A percentile compares a stretch with the other conserved stretches of the same genome.
phyloP scores from a whole-genome alignment of 495 filamentous ascomycete species.

The Coniosporium apollinis region DNA sequence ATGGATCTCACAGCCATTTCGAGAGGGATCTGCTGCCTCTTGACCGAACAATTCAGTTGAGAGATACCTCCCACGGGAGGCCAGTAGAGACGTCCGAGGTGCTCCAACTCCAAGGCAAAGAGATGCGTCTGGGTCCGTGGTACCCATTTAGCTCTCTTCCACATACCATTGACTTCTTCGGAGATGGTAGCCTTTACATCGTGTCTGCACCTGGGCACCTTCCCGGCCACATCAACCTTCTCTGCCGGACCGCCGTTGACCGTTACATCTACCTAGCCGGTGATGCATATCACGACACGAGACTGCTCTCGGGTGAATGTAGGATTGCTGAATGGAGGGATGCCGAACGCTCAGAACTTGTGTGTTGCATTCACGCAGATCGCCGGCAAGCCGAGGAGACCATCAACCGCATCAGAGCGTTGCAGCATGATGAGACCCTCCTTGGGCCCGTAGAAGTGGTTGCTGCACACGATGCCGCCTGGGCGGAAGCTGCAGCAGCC shows the following conservation, averaged over 20 bases:
- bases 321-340: conserved; percentile 20
- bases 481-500: no score
- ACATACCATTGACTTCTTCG: conserved; percentile 16
- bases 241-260: conserved; percentile 15
- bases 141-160: conserved; percentile 18
- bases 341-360: conserved; percentile 11
- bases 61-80: neutral
- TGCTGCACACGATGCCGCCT: conserved; percentile 21
- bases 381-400: conserved; percentile 14
- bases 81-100: neutral
- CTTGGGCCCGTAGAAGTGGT: conserved; percentile 19
- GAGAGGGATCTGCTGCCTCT: conserved; percentile 17
- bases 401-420: conserved; percentile 13
- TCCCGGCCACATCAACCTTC: conserved; percentile 20
- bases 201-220: conserved; percentile 22
- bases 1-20: conserved; percentile 20
- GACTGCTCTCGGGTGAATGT: conserved; percentile 20
- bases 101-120: no score
- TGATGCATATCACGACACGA: conserved; percentile 22
- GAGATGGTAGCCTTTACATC: conserved; percentile 20
- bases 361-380: conserved; percentile 23
- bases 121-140: no score
- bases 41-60: conserved; percentile 19
- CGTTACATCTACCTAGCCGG: conserved; percentile 22
- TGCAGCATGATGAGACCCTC: no score